Conservation (phyloP, 2,329 filamentous ascomycete genomes). For the Fusarium foetens region DNA sequence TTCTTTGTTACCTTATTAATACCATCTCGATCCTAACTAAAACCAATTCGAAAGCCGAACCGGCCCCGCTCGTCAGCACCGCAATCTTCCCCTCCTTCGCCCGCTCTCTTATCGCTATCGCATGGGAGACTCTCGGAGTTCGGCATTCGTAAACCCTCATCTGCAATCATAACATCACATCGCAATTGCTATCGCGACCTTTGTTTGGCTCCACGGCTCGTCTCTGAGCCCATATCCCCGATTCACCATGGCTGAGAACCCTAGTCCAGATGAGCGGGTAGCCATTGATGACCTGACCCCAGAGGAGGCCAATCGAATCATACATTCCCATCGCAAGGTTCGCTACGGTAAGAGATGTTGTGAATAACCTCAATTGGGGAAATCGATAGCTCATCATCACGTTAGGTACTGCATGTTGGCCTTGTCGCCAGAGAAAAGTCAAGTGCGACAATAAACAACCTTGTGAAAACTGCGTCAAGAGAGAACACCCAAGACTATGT, state of each 20-base stretch:
- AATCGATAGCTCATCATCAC: constrained; percentile 22
- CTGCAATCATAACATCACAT: constrained; percentile 43
- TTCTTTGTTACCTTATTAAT: constrained; percentile 9
- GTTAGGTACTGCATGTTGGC: constrained; percentile 72
- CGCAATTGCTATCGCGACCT: constrained; percentile 33
- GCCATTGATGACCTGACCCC: constrained; percentile 68
- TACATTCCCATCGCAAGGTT: constrained; percentile 75
- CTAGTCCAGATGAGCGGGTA: constrained; percentile 56
- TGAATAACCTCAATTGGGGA: constrained; percentile 30
- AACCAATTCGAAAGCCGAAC: constrained; percentile 39
- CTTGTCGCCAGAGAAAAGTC: constrained; percentile 73
- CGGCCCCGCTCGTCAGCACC: constrained; percentile 38
- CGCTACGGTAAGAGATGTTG: constrained; percentile 66
- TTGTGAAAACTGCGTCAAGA: constrained; percentile 74
- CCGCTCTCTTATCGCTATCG: constrained; percentile 24
- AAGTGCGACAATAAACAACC: constrained; percentile 76
- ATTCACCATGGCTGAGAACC: constrained; percentile 57
- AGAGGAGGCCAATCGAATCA: constrained; percentile 74
- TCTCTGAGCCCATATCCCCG: constrained; percentile 34
- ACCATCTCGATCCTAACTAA: neutral
- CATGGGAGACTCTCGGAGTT: constrained; percentile 49
- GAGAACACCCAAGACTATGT: constrained; percentile 71
- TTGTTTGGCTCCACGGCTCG: constrained; percentile 42
- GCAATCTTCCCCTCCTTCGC: constrained; percentile 40
- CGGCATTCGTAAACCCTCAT: constrained; percentile 49